Conservation (phyloP, 2,329 filamentous ascomycete species). For the Xylariaceae sp. region DNA sequence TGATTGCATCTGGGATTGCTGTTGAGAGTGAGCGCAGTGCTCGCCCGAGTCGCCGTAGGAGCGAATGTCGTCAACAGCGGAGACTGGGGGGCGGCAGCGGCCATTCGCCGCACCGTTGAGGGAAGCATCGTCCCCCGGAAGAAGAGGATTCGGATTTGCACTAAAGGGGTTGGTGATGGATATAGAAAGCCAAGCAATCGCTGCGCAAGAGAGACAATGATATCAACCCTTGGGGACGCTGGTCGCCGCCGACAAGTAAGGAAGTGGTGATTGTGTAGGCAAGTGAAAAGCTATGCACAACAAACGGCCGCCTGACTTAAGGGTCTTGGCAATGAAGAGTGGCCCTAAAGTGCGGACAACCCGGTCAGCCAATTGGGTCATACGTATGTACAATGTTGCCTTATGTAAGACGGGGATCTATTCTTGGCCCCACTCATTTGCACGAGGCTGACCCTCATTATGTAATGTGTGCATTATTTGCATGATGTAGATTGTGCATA, state of each 20-base stretch:
- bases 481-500: too few relatives aligned
- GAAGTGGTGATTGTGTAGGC: not conserved
- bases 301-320: slow-evolving; percentile 6
- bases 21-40: slow-evolving; percentile 33
- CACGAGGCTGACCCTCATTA: too few relatives aligned
- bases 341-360: not conserved
- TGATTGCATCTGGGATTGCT: slow-evolving; percentile 41
- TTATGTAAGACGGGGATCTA: not conserved
- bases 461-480: too few relatives aligned
- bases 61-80: slow-evolving; percentile 40
- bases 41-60: slow-evolving; percentile 37
- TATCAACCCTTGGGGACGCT: slow-evolving; percentile 3
- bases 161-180: not conserved
- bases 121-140: slow-evolving; percentile 43
- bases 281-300: slow-evolving; percentile 16
- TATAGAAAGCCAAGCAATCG: not conserved
- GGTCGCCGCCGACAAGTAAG: slow-evolving; percentile 11
- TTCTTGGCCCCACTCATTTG: too few relatives aligned
- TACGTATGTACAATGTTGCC: not conserved
- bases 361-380: not conserved
- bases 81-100: slow-evolving; percentile 42
- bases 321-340: slow-evolving; percentile 7
- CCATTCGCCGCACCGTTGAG: slow-evolving; percentile 51
- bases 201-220: not conserved
- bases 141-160: not conserved